These are phyloP conservation scores for Biscogniauxia marginata DNA, from an alignment of 2,329 filamentous ascomycete species.

Conservation along the genomic window DNA sequence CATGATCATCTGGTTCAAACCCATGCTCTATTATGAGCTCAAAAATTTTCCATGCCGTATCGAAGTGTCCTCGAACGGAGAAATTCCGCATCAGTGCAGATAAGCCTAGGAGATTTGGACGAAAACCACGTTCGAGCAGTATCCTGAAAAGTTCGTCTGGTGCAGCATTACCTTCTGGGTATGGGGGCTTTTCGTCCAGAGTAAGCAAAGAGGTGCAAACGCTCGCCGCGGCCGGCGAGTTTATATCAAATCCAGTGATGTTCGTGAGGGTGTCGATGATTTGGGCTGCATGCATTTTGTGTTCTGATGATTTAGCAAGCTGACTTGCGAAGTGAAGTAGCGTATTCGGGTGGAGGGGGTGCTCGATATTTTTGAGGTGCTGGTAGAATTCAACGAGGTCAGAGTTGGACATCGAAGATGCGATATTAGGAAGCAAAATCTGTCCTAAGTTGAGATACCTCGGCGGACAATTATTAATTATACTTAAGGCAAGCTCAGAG, in stretches of 20 bases:
- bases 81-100: slow-evolving; percentile 72
- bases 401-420: slow-evolving; percentile 7
- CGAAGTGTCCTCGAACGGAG: slow-evolving; percentile 60
- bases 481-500: slow-evolving; percentile 16
- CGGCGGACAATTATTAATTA: slow-evolving; percentile 24
- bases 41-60: slow-evolving; percentile 64
- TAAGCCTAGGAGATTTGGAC: slow-evolving; percentile 61
- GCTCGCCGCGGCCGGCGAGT: slow-evolving; percentile 47
- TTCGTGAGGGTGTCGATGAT: slow-evolving; percentile 40
- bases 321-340: slow-evolving; percentile 46
- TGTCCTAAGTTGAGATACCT: slow-evolving; percentile 26
- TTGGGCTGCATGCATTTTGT: slow-evolving; percentile 43
- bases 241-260: slow-evolving; percentile 42
- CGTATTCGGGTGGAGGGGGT: slow-evolving; percentile 37
- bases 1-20: slow-evolving; percentile 62
- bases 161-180: slow-evolving; percentile 42
- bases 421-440: slow-evolving; percentile 17
- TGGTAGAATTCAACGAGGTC: slow-evolving; percentile 20
- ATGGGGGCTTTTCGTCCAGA: slow-evolving; percentile 32
- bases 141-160: slow-evolving; percentile 53
- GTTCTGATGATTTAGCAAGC: slow-evolving; percentile 39
- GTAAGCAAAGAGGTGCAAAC: slow-evolving; percentile 60
- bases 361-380: slow-evolving; percentile 18
- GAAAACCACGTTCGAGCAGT: slow-evolving; percentile 59
- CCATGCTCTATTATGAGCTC: slow-evolving; percentile 59